Evolutionary conservation across 2,329 filamentous ascomycete genomes (phyloP).

Genomic region (Fusarium longipes): DNA sequence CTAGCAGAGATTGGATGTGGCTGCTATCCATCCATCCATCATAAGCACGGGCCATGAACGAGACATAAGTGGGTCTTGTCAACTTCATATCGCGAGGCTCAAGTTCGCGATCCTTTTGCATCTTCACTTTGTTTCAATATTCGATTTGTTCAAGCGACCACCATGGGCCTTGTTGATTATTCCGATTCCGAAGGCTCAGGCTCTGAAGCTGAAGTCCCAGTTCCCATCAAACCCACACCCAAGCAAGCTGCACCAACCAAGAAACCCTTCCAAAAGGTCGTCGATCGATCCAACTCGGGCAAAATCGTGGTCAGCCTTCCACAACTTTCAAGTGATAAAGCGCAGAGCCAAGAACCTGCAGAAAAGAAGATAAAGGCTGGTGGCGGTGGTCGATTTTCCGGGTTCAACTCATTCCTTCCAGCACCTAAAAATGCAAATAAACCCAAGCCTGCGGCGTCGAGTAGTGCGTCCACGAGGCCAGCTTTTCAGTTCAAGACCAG

Average conservation of each 20-base stretch:
- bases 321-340: conserved; percentile 56
- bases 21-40: too few relatives aligned
- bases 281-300: conserved; percentile 82
- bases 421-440: conserved; percentile 75
- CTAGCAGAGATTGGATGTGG: conserved; percentile 36
- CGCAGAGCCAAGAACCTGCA: conserved; percentile 59
- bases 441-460: conserved; percentile 46
- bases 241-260: conserved; percentile 58
- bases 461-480: conserved; percentile 27
- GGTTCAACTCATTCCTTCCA: conserved; percentile 88
- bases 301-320: conserved; percentile 88
- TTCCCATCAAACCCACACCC: conserved; percentile 45
- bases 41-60: conserved; percentile 24
- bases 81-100: conserved; percentile 19
- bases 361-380: conserved; percentile 75
- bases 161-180: conserved; percentile 84
- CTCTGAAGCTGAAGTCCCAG: conserved; percentile 59
- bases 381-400: conserved; percentile 73
- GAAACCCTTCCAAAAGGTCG: conserved; percentile 79
- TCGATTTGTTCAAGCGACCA: conserved; percentile 16
- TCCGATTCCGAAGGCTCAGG: conserved; percentile 87
- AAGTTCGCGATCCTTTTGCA: conserved; percentile 19
- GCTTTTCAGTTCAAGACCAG: conserved; percentile 82
- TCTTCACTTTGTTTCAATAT: neutral
- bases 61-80: conserved; percentile 29